phyloP scores from a whole-genome alignment of 2,329 filamentous ascomycete genomes.

The Calonectria honghensis region DNA sequence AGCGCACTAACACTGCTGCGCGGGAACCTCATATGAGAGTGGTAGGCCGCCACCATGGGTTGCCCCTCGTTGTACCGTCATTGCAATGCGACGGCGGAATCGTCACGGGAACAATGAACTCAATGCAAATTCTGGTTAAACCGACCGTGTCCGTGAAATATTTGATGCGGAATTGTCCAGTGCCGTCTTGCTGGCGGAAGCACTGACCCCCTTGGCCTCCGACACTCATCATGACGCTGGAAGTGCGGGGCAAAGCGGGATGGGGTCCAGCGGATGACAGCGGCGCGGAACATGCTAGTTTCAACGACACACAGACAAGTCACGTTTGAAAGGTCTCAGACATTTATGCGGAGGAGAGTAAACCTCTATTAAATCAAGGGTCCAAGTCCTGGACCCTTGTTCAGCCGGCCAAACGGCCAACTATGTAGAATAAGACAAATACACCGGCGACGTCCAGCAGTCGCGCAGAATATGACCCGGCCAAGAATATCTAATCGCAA shows the following conservation, averaged over 20 bases:
- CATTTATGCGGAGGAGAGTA: constrained; percentile 26
- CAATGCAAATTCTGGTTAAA: constrained; percentile 21
- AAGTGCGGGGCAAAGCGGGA: constrained; percentile 22
- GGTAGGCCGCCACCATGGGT: constrained; percentile 23
- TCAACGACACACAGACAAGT: constrained; percentile 24
- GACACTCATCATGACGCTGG: constrained; percentile 7
- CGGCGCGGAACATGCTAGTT: constrained; percentile 23
- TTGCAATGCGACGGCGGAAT: constrained; percentile 24
- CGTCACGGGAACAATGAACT: background rate
- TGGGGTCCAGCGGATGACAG: constrained; percentile 9
- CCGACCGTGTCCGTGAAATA: background rate
- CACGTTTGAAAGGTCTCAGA: background rate
- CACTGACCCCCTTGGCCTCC: background rate
- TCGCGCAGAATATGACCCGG: constrained; percentile 55
- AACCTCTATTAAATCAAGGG: constrained; percentile 52
- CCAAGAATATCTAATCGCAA: constrained; percentile 66
- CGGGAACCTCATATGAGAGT: background rate
- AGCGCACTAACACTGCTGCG: constrained; percentile 30
- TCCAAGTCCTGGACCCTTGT: constrained; percentile 40
- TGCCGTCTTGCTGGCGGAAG: background rate
- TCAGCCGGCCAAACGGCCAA: constrained; percentile 46
- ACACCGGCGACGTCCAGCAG: constrained; percentile 55
- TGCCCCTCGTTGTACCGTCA: constrained; percentile 20
- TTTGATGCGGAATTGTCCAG: constrained; percentile 3
- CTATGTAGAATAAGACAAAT: constrained; percentile 53